Percentiles rank a stretch among this genome's conserved stretches.
Conservation (phyloP, 2,329 filamentous ascomycete genomes). For the Paramyrothecium roridum region DNA sequence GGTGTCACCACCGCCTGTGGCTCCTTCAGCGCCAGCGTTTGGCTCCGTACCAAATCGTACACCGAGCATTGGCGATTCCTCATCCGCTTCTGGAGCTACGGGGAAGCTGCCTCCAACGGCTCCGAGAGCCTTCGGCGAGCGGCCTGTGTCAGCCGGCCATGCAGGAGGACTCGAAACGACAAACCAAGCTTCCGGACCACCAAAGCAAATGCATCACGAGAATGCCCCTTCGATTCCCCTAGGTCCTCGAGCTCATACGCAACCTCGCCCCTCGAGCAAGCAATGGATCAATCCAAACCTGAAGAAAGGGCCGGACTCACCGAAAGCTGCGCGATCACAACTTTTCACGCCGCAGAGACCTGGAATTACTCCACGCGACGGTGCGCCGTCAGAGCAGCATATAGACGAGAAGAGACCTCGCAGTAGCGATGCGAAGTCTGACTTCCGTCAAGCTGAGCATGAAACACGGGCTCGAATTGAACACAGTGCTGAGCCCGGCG, state of each 20-base stretch:
- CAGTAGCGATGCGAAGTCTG: conserved; percentile 51
- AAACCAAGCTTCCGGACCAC: conserved; percentile 35
- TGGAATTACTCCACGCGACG: conserved; percentile 32
- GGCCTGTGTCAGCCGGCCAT: conserved; percentile 41
- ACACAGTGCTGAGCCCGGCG: conserved; percentile 44
- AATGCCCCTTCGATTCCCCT: conserved; percentile 46
- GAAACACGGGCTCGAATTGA: conserved; percentile 35
- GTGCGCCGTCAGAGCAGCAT: conserved; percentile 29
- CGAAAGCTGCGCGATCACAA: conserved; percentile 47
- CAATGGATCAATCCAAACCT: conserved; percentile 57
- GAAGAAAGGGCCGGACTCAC: conserved; percentile 50
- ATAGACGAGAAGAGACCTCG: conserved; percentile 44
- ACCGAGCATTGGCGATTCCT: conserved; percentile 25
- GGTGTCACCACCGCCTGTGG: conserved; percentile 54
- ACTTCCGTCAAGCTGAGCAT: conserved; percentile 26
- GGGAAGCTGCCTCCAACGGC: conserved; percentile 52
- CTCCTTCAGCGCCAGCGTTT: conserved; percentile 56
- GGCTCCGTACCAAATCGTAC: conserved; percentile 51
- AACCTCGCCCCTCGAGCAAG: conserved; percentile 49
- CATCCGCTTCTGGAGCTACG: conserved; percentile 23
- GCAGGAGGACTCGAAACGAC: conserved; percentile 28
- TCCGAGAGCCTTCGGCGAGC: conserved; percentile 49
- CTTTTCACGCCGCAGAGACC: conserved; percentile 43
- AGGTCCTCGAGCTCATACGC: conserved; percentile 50
- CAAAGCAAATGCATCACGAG: conserved; percentile 36